Evolutionary conservation across 768 basidiomycete species (phyloP), one percentile per base, ranked within the genome.

Genomic region (Xerocomellus dryophilus): DNA sequence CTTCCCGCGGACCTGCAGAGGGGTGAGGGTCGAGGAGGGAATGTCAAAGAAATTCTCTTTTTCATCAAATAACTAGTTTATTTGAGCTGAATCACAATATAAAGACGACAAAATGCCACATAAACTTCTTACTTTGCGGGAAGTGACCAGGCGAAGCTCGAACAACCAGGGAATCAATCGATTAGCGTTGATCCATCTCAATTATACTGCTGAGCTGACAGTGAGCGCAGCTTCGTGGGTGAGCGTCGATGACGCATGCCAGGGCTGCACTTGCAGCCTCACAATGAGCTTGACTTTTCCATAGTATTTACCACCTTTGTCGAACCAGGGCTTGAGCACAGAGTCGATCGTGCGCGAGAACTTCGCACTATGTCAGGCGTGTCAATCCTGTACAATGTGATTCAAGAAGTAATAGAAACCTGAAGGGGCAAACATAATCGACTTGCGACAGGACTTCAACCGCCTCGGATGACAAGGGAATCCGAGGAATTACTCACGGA

Each of bases 341-440:
- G 58, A 71, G 51, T 90, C 81, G 49, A 92, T 79, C 20, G 79
- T 75, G 27, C 76, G 70, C 10, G 83, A 74, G 43, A 88, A 62
- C 69, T 87, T 89, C 14, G 81, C 81, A 58, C 86, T 86, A 56
- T 38, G 15, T 9, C 36, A 43, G 27, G 14, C 15, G 6, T 17
- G 18, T 67, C 36, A 58, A 46, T 38, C 2, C 2, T 34, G 4
- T 34, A 35, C 10, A 17, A 4, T 4, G 4, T 3, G 9, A 20
- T 7, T 21, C 0, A 5, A 43, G 17, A 51, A 29, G 10, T 11
- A 20, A 32, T 11, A 9, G 17, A 23, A 36, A 85, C 86, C 86
- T 90, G 78, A 76, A 93, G 1, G 90, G 90, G 61, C 91, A 94
- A 61, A 91, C 88, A 68, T 89, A 92, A 70, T 93, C 92, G 73